Evolutionary conservation across 1,284 basidiomycete genomes (phyloP).

Genomic region (Athelia sp.): DNA sequence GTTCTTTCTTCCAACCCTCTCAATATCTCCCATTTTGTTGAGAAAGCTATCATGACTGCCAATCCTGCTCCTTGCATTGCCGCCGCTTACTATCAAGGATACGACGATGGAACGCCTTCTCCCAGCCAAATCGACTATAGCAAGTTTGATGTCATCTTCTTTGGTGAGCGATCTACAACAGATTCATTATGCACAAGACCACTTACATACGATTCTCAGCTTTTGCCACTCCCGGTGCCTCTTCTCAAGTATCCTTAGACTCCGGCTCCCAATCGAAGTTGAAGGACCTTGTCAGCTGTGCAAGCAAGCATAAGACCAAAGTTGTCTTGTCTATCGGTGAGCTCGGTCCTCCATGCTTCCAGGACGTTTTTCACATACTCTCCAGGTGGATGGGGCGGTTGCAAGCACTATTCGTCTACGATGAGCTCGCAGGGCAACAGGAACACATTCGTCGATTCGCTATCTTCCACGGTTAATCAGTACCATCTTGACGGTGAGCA

Average conservation of each 20-base stretch:
- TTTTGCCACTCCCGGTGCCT: conserved; percentile 66
- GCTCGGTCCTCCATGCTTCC: no score
- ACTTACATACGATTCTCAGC: conserved; percentile 32
- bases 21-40: no score
- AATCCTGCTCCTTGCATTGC: conserved; percentile 19
- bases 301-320: conserved; percentile 53
- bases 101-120: conserved; percentile 54
- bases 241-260: conserved; percentile 52
- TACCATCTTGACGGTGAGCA: conserved; percentile 58
- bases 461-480: conserved; percentile 51
- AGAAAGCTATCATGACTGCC: not conserved
- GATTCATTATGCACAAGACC: not conserved
- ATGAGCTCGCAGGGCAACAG: conserved; percentile 45
- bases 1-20: no score
- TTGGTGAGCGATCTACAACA: conserved; percentile 26
- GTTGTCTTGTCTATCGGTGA: conserved; percentile 71
- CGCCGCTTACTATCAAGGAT: conserved; percentile 60
- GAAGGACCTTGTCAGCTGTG: conserved; percentile 56
- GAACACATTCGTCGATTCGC: conserved; percentile 54
- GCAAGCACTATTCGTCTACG: conserved; percentile 62
- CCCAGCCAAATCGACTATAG: conserved; percentile 66
- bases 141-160: conserved; percentile 71
- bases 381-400: conserved; percentile 49
- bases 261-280: conserved; percentile 50
- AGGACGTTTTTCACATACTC: not conserved